Percentiles rank a stretch among this genome's conserved stretches.
Evolutionary conservation across 2,329 filamentous ascomycete genomes (phyloP).

Genomic region (Fusarium sp.): DNA sequence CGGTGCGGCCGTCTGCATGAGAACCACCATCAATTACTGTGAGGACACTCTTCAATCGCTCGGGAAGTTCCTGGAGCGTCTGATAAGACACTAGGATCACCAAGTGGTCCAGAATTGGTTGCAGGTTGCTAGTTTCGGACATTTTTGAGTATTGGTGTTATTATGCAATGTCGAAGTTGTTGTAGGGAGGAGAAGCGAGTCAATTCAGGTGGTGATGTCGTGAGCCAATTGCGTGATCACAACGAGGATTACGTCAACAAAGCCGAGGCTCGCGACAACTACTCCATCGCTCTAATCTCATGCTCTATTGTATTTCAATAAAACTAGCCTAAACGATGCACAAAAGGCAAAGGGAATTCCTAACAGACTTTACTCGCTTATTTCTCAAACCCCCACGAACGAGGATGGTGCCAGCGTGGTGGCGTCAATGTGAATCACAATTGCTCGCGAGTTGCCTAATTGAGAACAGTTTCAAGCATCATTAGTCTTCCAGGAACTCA

Average conservation of each 20-base stretch:
- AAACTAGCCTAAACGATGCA: too few species aligned
- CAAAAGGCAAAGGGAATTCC: not conserved
- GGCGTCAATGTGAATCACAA: not conserved
- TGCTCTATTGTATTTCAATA: too few species aligned
- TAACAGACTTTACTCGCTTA: accelerated
- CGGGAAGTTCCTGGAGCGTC: conserved; percentile 13
- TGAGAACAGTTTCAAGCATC: accelerated
- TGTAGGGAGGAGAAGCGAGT: not conserved
- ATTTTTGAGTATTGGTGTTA: accelerated
- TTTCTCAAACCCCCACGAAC: too few species aligned
- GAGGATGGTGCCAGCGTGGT: too few species aligned
- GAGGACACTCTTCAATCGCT: not conserved
- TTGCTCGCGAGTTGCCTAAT: not conserved
- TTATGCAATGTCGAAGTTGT: too few species aligned
- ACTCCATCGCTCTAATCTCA: too few species aligned
- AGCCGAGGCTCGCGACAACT: accelerated
- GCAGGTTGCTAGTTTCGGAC: not conserved
- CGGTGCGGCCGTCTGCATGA: conserved; percentile 22
- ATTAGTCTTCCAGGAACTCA: accelerated
- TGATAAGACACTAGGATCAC: conserved; percentile 23
- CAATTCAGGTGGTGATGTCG: not conserved
- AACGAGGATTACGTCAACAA: conserved; percentile 12
- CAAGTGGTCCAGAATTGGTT: conserved; percentile 24
- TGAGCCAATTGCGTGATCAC: conserved; percentile 22
- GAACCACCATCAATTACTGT: conserved; percentile 24